phyloP scores from a whole-genome alignment of 2,329 filamentous ascomycete genomes.

The Domatiomyces catenatus region DNA sequence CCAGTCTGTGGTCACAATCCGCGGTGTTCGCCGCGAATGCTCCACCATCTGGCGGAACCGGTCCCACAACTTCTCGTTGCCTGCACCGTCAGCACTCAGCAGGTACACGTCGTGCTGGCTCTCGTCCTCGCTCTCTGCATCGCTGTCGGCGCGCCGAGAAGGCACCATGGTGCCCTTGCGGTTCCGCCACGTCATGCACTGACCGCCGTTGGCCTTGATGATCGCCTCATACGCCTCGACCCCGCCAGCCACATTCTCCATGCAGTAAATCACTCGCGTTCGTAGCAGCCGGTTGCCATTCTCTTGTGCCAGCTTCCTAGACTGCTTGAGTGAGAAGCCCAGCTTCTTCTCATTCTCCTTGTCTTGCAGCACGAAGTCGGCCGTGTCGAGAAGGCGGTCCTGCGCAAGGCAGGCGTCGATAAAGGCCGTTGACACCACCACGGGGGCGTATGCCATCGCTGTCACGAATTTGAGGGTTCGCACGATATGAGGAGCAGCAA shows the following conservation, averaged over 20 bases:
- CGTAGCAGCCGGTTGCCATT: conserved; percentile 64
- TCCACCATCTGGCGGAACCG: conserved; percentile 66
- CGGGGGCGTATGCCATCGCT: conserved; percentile 65
- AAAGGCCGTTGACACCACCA: conserved; percentile 61
- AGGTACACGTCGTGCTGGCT: conserved; percentile 54
- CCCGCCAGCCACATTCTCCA: conserved; percentile 62
- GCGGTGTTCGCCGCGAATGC: conserved; percentile 61
- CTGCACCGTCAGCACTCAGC: conserved; percentile 47
- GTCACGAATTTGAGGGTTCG: conserved; percentile 89
- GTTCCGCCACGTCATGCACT: conserved; percentile 61
- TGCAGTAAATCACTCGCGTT: conserved; percentile 70
- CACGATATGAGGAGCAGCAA: conserved; percentile 73
- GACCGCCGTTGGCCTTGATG: conserved; percentile 74
- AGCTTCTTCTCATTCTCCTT: conserved; percentile 56
- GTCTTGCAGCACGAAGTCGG: conserved; percentile 57
- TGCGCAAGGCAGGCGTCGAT: conserved; percentile 61
- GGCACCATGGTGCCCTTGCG: conserved; percentile 53
- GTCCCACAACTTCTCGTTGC: conserved; percentile 61
- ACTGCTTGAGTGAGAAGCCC: conserved; percentile 52
- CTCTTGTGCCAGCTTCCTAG: conserved; percentile 53
- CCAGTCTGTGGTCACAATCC: conserved; percentile 79
- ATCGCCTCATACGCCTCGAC: conserved; percentile 75
- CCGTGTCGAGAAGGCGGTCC: conserved; percentile 47
- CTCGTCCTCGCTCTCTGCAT: conserved; percentile 30
- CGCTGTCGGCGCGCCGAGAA: conserved; percentile 30